Conservation (phyloP, 2,329 filamentous ascomycete genomes). For the Thelonectria rubi region DNA sequence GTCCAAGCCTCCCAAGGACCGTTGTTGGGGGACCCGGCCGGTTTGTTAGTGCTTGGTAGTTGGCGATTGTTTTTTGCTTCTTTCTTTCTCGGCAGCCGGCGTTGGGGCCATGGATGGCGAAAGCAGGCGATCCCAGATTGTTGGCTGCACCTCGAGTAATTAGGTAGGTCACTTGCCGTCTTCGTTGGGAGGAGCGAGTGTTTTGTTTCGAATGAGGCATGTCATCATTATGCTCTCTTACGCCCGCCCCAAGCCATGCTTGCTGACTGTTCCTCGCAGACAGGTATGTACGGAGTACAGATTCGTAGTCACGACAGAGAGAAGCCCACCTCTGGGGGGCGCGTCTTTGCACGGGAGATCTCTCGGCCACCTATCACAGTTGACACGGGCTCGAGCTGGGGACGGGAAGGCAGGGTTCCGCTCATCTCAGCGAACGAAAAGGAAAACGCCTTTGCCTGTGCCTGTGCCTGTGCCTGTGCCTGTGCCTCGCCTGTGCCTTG, state of each 20-base stretch:
- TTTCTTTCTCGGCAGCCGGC: background rate
- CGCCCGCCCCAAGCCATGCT: too few species aligned
- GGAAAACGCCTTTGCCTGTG: constrained; percentile 5
- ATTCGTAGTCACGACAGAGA: background rate
- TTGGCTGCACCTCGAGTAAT: background rate
- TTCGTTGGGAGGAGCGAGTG: too few species aligned
- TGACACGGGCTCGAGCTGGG: constrained; percentile 18
- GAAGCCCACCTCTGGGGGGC: constrained; percentile 11
- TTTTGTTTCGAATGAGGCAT: too few species aligned
- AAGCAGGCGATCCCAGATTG: constrained; percentile 2
- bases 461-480: background rate
- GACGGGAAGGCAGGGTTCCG: constrained; percentile 20
- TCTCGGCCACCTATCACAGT: constrained; percentile 42
- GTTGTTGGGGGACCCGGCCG: background rate
- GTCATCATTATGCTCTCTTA: too few species aligned
- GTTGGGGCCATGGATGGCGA: constrained; percentile 10
- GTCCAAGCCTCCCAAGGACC: background rate
- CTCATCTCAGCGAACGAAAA: background rate
- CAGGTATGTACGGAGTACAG: too few species aligned
- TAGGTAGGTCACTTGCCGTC: too few species aligned
- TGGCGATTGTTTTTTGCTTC: constrained; percentile 8
- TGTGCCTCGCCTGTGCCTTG: background rate
- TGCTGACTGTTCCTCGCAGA: too few species aligned
- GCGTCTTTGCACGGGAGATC: constrained; percentile 39
- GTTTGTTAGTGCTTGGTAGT: background rate